Evolutionary conservation across 345 rosid species (phyloP).

Genomic region (Boechera divaricarpa): DNA sequence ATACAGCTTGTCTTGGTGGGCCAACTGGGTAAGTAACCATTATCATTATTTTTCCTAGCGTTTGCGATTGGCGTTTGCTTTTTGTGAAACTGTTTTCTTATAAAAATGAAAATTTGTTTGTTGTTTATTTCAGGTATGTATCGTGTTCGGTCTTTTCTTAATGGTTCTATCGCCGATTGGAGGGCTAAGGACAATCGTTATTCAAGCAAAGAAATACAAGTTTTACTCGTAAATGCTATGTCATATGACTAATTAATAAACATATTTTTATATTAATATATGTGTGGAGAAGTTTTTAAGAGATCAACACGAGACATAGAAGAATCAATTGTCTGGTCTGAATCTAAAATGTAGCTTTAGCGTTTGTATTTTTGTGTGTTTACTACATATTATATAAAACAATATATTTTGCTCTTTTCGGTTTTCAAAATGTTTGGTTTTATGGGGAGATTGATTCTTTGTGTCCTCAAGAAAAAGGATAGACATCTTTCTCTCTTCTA

Average conservation of each 20-base stretch:
- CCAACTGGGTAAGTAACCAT: slow-evolving; percentile 65
- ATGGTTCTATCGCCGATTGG: slow-evolving; percentile 84
- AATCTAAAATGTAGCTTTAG: slow-evolving; percentile 33
- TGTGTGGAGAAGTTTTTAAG: slow-evolving; percentile 20
- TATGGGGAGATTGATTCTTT: slow-evolving; percentile 19
- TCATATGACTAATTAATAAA: slow-evolving; percentile 17
- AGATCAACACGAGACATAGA: slow-evolving; percentile 28
- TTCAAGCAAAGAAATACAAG: slow-evolving; percentile 56
- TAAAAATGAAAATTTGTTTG: neutral
- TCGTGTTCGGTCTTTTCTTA: slow-evolving; percentile 58
- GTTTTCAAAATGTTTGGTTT: slow-evolving; percentile 8
- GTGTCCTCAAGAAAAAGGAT: slow-evolving; percentile 24
- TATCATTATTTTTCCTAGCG: neutral
- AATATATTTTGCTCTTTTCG: neutral
- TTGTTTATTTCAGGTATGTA: slow-evolving; percentile 66
- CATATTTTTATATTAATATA: slow-evolving; percentile 6
- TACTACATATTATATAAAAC: slow-evolving; percentile 9
- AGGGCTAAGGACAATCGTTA: slow-evolving; percentile 70
- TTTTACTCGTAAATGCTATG: slow-evolving; percentile 60
- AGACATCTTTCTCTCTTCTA: neutral
- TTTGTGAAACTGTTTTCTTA: slow-evolving; percentile 15
- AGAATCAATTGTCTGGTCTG: slow-evolving; percentile 14
- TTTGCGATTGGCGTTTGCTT: neutral
- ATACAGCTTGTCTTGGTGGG: slow-evolving; percentile 69
- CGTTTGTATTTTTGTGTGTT: slow-evolving; percentile 26